Evolutionary conservation across 192 early-diverging fungal genomes (phyloP).

Genomic region (Coemansia sp.): DNA sequence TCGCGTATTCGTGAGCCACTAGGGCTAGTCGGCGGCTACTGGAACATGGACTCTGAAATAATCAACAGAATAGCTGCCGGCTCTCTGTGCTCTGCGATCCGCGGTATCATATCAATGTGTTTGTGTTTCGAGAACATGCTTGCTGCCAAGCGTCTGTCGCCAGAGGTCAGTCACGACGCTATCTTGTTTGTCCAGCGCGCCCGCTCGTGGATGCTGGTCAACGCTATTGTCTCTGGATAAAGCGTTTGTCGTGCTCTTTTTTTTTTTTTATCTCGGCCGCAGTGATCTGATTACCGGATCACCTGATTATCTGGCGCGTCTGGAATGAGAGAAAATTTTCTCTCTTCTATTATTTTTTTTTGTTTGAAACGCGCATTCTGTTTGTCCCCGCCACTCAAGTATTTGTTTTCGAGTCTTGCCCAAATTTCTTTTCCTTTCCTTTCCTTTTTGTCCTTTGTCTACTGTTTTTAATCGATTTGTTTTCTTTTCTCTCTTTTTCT

Average conservation of each 20-base stretch:
- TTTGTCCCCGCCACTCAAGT: no score
- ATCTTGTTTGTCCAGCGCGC: constrained; percentile 21
- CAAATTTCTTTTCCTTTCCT: constrained; percentile 6
- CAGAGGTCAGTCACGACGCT: constrained; percentile 11
- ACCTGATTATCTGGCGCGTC: not conserved
- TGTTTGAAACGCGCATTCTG: constrained; percentile 1
- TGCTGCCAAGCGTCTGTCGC: not conserved
- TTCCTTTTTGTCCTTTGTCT: constrained; percentile 8
- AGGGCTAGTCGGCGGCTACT: constrained; percentile 44
- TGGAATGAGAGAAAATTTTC: not conserved
- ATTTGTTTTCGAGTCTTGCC: no score
- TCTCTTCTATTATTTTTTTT: not conserved
- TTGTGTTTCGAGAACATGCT: constrained; percentile 6
- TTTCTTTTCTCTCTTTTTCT: constrained; percentile 12
- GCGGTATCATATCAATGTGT: constrained; percentile 29
- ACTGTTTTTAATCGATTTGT: no score
- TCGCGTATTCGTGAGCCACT: constrained; percentile 39
- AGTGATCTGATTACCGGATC: not conserved
- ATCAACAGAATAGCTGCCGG: constrained; percentile 28
- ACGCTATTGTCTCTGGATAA: constrained; percentile 12
- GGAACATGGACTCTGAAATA: constrained; percentile 35
- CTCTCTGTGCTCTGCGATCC: constrained; percentile 18
- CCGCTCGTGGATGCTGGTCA: constrained; percentile 23
- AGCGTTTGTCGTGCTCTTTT: not conserved
- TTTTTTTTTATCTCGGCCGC: not conserved